Percentiles rank a stretch among this genome's conserved stretches.
These are phyloP conservation scores for Fusarium globosum DNA, from an alignment of 2,329 filamentous ascomycete species.

Conservation along the genomic window DNA sequence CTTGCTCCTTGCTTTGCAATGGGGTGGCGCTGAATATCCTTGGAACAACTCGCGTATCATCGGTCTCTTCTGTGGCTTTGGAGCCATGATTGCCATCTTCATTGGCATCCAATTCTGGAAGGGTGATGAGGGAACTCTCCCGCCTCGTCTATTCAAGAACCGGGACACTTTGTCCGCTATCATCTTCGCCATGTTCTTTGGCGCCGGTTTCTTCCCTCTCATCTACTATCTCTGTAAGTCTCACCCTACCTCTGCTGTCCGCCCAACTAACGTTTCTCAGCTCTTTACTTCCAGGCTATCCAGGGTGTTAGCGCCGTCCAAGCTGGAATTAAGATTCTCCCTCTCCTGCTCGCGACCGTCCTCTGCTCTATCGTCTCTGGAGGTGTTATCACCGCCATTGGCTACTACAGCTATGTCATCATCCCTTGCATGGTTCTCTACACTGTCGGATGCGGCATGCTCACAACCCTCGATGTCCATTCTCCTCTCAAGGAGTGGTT, in stretches of 20 bases:
- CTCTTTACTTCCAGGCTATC: constrained; percentile 66
- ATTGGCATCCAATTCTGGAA: constrained; percentile 58
- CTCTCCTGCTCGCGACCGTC: constrained; percentile 63
- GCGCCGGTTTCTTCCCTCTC: constrained; percentile 63
- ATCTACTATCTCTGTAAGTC: constrained; percentile 64
- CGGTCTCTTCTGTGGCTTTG: constrained; percentile 63
- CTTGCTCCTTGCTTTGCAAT: constrained; percentile 66
- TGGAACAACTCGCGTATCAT: constrained; percentile 63
- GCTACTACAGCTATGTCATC: constrained; percentile 56
- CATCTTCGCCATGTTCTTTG: constrained; percentile 61
- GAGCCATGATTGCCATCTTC: constrained; percentile 59
- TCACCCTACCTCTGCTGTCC: background rate
- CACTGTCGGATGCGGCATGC: constrained; percentile 63
- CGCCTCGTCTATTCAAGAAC: constrained; percentile 58
- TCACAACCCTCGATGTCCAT: constrained; percentile 62
- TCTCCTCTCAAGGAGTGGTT: constrained; percentile 65
- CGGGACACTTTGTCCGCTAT: constrained; percentile 55
- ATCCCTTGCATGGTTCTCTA: constrained; percentile 55
- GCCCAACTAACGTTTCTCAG: constrained; percentile 43
- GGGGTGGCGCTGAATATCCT: constrained; percentile 63
- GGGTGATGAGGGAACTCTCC: constrained; percentile 58
- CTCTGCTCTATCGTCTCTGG: constrained; percentile 59
- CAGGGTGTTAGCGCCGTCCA: constrained; percentile 63
- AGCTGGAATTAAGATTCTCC: constrained; percentile 66
- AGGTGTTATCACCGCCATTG: constrained; percentile 54